These are phyloP conservation scores for Nannizziopsis barbatae DNA, from an alignment of 2,329 filamentous ascomycete species.

Conservation along the genomic window DNA sequence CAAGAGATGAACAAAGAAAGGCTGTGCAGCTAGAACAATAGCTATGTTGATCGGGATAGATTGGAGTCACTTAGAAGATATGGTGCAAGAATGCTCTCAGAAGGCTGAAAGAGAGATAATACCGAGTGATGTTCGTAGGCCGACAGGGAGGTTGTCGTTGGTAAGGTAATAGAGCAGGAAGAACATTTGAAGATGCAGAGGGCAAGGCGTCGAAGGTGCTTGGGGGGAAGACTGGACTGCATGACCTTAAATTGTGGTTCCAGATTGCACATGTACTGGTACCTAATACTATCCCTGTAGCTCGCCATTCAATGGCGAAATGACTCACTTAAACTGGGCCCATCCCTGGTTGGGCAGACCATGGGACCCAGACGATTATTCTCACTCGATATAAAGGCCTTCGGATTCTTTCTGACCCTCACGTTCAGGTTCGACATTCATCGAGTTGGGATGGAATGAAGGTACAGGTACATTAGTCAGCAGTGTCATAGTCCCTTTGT, in stretches of 20 bases:
- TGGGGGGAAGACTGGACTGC: constrained; percentile 1
- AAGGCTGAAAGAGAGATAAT: background rate
- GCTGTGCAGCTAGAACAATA: background rate
- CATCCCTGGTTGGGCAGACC: too few relatives aligned
- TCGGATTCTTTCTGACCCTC: too few relatives aligned
- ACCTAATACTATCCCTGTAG: background rate
- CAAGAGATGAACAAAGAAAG: background rate
- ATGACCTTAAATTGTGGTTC: constrained; percentile 2
- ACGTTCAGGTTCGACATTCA: background rate
- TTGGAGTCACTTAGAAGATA: background rate
- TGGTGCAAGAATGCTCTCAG: background rate
- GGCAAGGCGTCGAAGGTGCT: background rate
- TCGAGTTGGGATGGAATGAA: background rate
- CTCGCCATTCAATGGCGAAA: background rate
- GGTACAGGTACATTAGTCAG: constrained; percentile 5
- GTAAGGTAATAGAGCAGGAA: constrained; percentile 6
- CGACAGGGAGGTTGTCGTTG: background rate
- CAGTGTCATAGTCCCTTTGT: background rate
- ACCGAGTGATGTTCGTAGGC: too few relatives aligned
- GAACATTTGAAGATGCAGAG: constrained; percentile 1
- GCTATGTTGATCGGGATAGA: background rate
- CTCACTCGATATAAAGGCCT: too few relatives aligned
- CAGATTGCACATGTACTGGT: constrained; percentile 2
- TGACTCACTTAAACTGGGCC: too few relatives aligned
- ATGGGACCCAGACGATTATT: too few relatives aligned